Evolutionary conservation across 2,329 filamentous ascomycete species (phyloP).

Genomic region (Raffaelea ambrosiae): DNA sequence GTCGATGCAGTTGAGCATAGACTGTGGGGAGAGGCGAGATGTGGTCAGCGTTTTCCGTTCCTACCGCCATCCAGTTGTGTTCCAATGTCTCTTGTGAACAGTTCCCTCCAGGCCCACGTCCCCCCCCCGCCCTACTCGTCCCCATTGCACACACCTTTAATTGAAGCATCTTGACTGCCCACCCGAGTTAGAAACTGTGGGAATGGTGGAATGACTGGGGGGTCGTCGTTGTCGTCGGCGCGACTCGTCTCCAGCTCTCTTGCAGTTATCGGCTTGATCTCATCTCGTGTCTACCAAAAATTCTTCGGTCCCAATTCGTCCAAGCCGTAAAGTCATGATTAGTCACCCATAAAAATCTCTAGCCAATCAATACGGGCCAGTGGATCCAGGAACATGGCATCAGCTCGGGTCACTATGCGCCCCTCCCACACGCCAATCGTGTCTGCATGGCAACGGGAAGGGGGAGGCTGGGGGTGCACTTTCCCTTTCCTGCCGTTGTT

Average conservation of each 20-base stretch:
- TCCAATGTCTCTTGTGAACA: not conserved
- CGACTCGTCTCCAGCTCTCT: not conserved
- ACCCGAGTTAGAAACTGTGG: too few species aligned
- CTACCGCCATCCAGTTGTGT: not conserved
- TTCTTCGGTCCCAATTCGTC: not conserved
- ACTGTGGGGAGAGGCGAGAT: too few species aligned
- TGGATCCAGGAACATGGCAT: not conserved
- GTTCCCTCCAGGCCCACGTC: not conserved
- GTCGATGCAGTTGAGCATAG: constrained; percentile 99
- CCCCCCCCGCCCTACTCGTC: not conserved
- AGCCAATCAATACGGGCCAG: not conserved
- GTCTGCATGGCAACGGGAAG: not conserved
- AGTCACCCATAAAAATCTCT: not conserved
- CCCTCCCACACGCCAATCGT: not conserved
- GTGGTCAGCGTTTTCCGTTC: constrained; percentile 2
- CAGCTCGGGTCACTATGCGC: not conserved
- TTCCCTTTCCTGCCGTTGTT: not conserved
- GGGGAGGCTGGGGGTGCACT: not conserved
- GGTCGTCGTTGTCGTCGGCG: not conserved
- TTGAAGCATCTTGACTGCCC: constrained; percentile 67
- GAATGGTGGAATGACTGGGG: too few species aligned
- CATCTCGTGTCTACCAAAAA: not conserved
- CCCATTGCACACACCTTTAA: constrained; percentile 53
- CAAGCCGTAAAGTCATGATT: not conserved
- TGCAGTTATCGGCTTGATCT: not conserved